phyloP scores from a whole-genome alignment of 1,139 yeast genomes.

The Zhuliangozyma parablackwelliae region DNA sequence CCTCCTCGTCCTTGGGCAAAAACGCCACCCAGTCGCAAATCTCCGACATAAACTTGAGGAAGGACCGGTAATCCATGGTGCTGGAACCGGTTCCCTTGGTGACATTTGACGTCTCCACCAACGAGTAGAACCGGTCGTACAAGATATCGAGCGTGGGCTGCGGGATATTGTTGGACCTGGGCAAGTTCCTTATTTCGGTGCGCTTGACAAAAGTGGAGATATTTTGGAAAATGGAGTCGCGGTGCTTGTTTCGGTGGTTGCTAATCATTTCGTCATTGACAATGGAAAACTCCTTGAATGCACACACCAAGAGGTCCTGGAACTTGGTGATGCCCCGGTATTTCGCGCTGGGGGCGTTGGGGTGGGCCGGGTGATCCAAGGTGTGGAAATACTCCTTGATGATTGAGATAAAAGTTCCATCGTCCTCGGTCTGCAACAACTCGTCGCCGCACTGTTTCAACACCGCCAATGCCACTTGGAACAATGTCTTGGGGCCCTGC shows the following conservation, averaged over 20 bases:
- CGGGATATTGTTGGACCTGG: slow-evolving; percentile 61
- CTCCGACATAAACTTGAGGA: slow-evolving; percentile 70
- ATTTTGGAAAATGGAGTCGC: slow-evolving; percentile 75
- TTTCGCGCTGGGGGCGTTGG: slow-evolving; percentile 62
- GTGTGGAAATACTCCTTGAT: slow-evolving; percentile 78
- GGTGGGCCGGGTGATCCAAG: slow-evolving; percentile 78
- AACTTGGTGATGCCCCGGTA: slow-evolving; percentile 71
- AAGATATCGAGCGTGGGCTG: slow-evolving; percentile 60
- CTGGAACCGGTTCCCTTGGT: slow-evolving; percentile 70
- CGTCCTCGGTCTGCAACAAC: slow-evolving; percentile 76
- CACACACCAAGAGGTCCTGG: slow-evolving; percentile 85
- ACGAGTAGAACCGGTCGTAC: slow-evolving; percentile 81
- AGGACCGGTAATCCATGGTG: slow-evolving; percentile 68
- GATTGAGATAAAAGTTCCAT: slow-evolving; percentile 84
- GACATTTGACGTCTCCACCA: slow-evolving; percentile 62
- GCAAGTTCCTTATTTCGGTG: slow-evolving; percentile 82
- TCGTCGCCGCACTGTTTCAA: slow-evolving; percentile 83
- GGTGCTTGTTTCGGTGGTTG: slow-evolving; percentile 65
- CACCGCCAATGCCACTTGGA: slow-evolving; percentile 91
- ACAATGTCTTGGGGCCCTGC: slow-evolving; percentile 84
- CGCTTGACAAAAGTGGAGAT: slow-evolving; percentile 88
- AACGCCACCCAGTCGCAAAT: slow-evolving; percentile 70
- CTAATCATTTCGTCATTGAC: slow-evolving; percentile 72
- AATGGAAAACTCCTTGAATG: slow-evolving; percentile 83
- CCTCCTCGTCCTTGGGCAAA: slow-evolving; percentile 23